phyloP scores from a whole-genome alignment of 805 yeast genomes.

The Torulaspora gathmanii region DNA sequence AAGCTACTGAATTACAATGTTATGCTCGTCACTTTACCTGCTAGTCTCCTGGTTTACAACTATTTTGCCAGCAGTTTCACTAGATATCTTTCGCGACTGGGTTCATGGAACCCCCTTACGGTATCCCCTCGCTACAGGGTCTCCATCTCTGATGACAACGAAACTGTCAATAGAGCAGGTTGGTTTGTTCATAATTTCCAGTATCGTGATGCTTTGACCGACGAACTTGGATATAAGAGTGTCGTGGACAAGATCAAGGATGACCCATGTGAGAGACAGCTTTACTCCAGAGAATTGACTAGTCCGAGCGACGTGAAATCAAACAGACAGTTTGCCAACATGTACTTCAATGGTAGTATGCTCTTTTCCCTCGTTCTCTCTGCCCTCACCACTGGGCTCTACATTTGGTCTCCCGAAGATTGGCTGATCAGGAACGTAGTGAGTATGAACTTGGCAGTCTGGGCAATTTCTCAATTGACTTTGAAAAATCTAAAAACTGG shows the following conservation, averaged over 20 bases:
- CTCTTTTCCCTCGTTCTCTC: conserved; percentile 25
- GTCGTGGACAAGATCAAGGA: conserved; percentile 31
- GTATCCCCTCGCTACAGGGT: conserved; percentile 40
- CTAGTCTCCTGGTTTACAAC: conserved; percentile 34
- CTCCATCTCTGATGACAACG: conserved; percentile 40
- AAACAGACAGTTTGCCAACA: conserved; percentile 36
- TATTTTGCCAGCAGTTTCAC: conserved; percentile 26
- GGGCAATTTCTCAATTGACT: conserved; percentile 38
- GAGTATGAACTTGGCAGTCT: conserved; percentile 42
- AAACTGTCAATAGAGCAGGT: conserved; percentile 39
- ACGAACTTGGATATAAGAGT: conserved; percentile 19
- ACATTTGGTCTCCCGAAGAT: conserved; percentile 33
- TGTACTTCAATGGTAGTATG: conserved; percentile 35
- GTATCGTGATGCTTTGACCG: conserved; percentile 21
- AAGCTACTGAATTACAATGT: conserved; percentile 37
- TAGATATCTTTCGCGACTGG: conserved; percentile 31
- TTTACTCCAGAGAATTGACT: conserved; percentile 14
- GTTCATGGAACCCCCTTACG: conserved; percentile 27
- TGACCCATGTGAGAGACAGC: conserved; percentile 7
- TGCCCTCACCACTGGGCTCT: conserved; percentile 12
- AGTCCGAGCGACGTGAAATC: conserved; percentile 20
- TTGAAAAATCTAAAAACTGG: conserved; percentile 46
- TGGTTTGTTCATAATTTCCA: conserved; percentile 31
- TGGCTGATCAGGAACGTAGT: conserved; percentile 47
- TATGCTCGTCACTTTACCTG: conserved; percentile 32